Evolutionary conservation across 106 monocot genomes (phyloP).

Genomic region (Iris macrosiphon): DNA sequence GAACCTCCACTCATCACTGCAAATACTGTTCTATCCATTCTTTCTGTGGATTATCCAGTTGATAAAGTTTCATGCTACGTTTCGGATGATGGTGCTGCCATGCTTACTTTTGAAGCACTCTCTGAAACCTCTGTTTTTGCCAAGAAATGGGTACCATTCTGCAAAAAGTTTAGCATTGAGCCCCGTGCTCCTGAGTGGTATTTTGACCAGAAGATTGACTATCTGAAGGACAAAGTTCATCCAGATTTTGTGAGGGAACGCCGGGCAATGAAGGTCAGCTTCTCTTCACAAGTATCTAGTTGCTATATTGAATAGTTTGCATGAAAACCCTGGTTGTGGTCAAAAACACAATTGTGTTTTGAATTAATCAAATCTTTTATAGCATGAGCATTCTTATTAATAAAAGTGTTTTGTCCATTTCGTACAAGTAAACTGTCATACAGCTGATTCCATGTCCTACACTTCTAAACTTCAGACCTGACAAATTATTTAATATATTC

Average conservation of each 20-base stretch:
- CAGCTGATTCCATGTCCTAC: too few relatives aligned
- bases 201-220: conserved; percentile 69
- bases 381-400: too few relatives aligned
- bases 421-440: too few relatives aligned
- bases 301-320: background rate
- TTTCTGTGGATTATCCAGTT: conserved; percentile 76
- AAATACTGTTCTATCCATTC: conserved; percentile 80
- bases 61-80: conserved; percentile 76
- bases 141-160: conserved; percentile 32
- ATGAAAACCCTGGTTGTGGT: background rate
- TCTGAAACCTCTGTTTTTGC: conserved; percentile 70
- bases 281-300: conserved; percentile 1
- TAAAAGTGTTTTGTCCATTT: too few relatives aligned
- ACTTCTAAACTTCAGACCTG: too few relatives aligned
- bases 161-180: conserved; percentile 37
- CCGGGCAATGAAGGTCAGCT: conserved; percentile 70
- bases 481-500: too few relatives aligned
- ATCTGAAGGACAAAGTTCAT: conserved; percentile 69
- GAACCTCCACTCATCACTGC: conserved; percentile 85
- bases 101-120: conserved; percentile 86
- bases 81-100: conserved; percentile 28
- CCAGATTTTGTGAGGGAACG: conserved; percentile 74
- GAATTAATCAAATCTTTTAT: background rate
- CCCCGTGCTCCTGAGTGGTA: conserved; percentile 92
- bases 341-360: background rate